Percentiles rank a stretch among this genome's conserved stretches.
phyloP scores from a whole-genome alignment of 345 rosid genomes.

The Dovyalis caffra region DNA sequence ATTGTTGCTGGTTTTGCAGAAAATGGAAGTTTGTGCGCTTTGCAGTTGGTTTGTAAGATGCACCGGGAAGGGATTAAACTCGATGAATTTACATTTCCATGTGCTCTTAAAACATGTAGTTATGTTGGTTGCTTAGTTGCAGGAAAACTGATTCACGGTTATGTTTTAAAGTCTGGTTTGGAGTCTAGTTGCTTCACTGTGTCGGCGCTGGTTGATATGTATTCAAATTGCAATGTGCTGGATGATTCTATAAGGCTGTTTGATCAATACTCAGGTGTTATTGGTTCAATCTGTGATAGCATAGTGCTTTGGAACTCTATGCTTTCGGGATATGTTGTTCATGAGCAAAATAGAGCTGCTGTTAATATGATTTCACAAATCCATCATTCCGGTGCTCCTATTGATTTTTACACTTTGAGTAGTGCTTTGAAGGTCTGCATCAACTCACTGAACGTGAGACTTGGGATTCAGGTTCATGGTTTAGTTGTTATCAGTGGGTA shows the following conservation, averaged over 20 bases:
- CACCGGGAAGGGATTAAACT: slow-evolving; percentile 54
- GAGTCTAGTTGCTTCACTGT: slow-evolving; percentile 46
- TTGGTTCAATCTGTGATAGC: slow-evolving; percentile 12
- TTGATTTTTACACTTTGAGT: slow-evolving; percentile 64
- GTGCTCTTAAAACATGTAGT: slow-evolving; percentile 57
- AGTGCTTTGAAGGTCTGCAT: slow-evolving; percentile 58
- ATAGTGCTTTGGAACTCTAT: slow-evolving; percentile 59
- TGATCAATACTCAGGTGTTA: slow-evolving; percentile 15
- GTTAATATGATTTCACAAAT: slow-evolving; percentile 41
- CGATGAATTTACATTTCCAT: slow-evolving; percentile 66
- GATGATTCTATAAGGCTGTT: slow-evolving; percentile 43
- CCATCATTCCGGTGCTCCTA: slow-evolving; percentile 34
- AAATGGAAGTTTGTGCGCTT: slow-evolving; percentile 42
- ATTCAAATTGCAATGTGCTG: slow-evolving; percentile 51
- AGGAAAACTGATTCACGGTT: slow-evolving; percentile 62
- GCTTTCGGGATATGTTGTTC: slow-evolving; percentile 56
- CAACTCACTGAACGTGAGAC: slow-evolving; percentile 44
- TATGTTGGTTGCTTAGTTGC: slow-evolving; percentile 35
- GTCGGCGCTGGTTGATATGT: slow-evolving; percentile 71
- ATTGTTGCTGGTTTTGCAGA: slow-evolving; percentile 65
- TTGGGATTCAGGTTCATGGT: slow-evolving; percentile 67
- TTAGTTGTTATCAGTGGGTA: slow-evolving; percentile 49
- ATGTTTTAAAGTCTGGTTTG: slow-evolving; percentile 52
- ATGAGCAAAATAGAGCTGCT: slow-evolving; percentile 46
- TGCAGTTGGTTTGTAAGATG: slow-evolving; percentile 55